Conservation (phyloP, 2,329 filamentous ascomycete genomes). For the Penicillium sp. region DNA sequence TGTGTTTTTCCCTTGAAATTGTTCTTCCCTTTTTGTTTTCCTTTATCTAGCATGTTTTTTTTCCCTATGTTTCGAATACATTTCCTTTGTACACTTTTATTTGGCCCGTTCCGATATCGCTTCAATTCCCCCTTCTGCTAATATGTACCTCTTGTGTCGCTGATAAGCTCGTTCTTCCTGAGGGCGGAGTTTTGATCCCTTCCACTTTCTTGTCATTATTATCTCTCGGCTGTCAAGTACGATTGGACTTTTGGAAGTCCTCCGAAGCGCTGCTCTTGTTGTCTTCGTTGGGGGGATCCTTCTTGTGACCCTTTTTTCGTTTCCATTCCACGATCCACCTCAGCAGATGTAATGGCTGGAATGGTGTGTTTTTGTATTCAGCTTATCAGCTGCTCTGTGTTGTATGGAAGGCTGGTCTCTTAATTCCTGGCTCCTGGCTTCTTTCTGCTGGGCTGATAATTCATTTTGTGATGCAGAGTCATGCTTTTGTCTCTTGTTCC, state of each 20-base stretch:
- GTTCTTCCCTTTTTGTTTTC: too few relatives aligned
- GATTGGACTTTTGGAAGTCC: slow-evolving; percentile 11
- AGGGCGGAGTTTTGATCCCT: slow-evolving; percentile 11
- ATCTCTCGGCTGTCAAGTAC: slow-evolving; percentile 23
- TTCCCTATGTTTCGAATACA: not conserved
- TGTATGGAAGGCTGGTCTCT: slow-evolving; percentile 13
- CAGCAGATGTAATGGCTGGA: not conserved
- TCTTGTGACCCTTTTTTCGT: slow-evolving; percentile 1
- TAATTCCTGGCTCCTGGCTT: slow-evolving; percentile 17
- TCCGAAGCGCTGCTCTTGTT: slow-evolving; percentile 12
- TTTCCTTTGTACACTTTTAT: slow-evolving; percentile 25
- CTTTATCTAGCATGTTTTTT: slow-evolving; percentile 28
- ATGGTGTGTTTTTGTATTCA: slow-evolving; percentile 2
- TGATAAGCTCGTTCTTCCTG: not conserved
- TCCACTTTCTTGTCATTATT: slow-evolving; percentile 24
- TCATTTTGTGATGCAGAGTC: not conserved
- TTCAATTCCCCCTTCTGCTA: slow-evolving; percentile 5
- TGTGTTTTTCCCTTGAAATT: slow-evolving; percentile 12
- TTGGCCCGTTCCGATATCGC: slow-evolving; percentile 10
- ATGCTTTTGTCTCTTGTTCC: too few relatives aligned
- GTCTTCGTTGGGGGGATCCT: slow-evolving; percentile 4
- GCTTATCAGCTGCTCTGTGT: slow-evolving; percentile 6
- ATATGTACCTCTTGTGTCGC: slow-evolving; percentile 3
- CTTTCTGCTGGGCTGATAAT: slow-evolving; percentile 9
- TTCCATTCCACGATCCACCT: not conserved